These are phyloP conservation scores for Cydonia oblonga DNA, from an alignment of 331 rosid species.

Conservation along the genomic window DNA sequence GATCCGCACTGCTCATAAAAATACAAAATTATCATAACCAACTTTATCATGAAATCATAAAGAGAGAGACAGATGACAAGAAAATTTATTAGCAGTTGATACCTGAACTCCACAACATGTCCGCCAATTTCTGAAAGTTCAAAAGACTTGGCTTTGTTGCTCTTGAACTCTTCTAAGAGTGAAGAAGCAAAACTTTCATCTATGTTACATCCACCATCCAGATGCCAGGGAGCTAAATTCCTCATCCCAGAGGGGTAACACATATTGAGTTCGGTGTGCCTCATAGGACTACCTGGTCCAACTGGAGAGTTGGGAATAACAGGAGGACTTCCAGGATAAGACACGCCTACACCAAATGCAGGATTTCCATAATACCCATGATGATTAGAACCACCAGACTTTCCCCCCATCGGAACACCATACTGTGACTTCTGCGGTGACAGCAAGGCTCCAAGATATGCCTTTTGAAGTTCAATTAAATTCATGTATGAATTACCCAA, in stretches of 20 bases:
- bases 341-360: slow-evolving; percentile 60
- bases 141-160: slow-evolving; percentile 75
- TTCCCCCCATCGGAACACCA: slow-evolving; percentile 47
- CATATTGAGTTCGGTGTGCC: slow-evolving; percentile 66
- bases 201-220: slow-evolving; percentile 50
- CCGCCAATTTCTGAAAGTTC: slow-evolving; percentile 86
- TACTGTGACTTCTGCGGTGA: slow-evolving; percentile 92
- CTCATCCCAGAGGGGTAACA: slow-evolving; percentile 76
- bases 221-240: slow-evolving; percentile 72
- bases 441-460: slow-evolving; percentile 60
- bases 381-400: slow-evolving; percentile 60
- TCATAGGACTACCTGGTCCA: slow-evolving; percentile 86
- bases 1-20: slow-evolving; percentile 71
- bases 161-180: slow-evolving; percentile 83
- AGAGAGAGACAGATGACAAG: neutral
- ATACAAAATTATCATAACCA: neutral
- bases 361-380: slow-evolving; percentile 80
- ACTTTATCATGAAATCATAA: slow-evolving; percentile 3
- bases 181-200: slow-evolving; percentile 75
- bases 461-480: slow-evolving; percentile 78
- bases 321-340: slow-evolving; percentile 91
- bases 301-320: slow-evolving; percentile 61
- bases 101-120: slow-evolving; percentile 89
- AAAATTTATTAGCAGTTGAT: neutral
- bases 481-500: slow-evolving; percentile 70